Conservation (phyloP, 306 rosid species). For the Pueraria montana region DNA sequence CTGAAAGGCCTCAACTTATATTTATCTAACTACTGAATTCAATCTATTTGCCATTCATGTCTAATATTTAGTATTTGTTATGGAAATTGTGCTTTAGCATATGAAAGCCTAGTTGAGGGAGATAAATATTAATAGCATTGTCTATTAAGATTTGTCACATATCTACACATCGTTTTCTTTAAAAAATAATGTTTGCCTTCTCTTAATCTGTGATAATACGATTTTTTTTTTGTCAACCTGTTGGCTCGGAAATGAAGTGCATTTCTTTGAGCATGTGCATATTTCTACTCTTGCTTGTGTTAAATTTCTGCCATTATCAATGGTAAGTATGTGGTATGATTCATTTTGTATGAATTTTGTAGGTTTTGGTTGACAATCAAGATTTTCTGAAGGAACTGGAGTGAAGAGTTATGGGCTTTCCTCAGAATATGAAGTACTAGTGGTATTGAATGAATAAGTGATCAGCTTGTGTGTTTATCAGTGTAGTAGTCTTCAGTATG, state of each 20-base stretch:
- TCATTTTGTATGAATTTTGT: constrained; percentile 42
- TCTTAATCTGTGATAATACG: background rate
- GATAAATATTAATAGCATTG: background rate
- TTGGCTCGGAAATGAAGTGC: background rate
- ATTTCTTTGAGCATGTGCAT: background rate
- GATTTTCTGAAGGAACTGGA: constrained; percentile 89
- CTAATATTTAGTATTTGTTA: background rate
- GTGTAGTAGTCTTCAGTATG: constrained; percentile 10
- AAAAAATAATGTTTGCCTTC: background rate
- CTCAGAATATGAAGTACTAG: background rate
- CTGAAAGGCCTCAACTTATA: too few species aligned
- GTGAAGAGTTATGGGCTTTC: constrained; percentile 40
- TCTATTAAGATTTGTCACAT: too few species aligned
- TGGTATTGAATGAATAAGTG: constrained; percentile 53
- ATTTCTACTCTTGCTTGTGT: constrained; percentile 2
- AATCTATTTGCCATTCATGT: background rate
- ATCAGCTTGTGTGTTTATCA: constrained; percentile 2
- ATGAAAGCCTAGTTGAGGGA: constrained; percentile 1
- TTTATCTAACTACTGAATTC: background rate
- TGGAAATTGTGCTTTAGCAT: constrained; percentile 6
- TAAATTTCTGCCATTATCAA: constrained; percentile 25
- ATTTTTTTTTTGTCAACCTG: background rate
- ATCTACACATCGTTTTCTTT: too few species aligned
- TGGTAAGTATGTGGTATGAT: constrained; percentile 27
- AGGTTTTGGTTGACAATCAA: constrained; percentile 93